Conservation (phyloP, 2,329 filamentous ascomycete genomes). For the Lachnellula willkommii region DNA sequence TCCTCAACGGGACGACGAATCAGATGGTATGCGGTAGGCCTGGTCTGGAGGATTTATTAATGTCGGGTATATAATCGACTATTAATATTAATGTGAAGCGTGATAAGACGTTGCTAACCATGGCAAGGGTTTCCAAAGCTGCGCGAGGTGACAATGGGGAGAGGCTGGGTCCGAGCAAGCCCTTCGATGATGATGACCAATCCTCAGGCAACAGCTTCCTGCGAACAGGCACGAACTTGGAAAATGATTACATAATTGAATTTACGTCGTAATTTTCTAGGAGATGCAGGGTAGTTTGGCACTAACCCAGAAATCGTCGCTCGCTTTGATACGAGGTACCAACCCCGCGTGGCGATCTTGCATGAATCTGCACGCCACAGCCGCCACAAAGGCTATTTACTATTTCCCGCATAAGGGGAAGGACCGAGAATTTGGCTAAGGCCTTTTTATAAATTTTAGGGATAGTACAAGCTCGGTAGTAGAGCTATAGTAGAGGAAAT, state of each 20-base stretch:
- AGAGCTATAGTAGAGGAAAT: background rate
- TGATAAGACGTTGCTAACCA: slow-evolving; percentile 10
- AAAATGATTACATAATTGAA: background rate
- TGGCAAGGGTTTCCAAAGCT: slow-evolving; percentile 7
- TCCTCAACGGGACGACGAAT: slow-evolving; percentile 12
- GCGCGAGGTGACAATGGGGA: slow-evolving; percentile 6
- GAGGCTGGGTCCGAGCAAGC: background rate
- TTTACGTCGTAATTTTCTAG: background rate
- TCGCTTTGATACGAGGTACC: no score
- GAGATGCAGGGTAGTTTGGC: no score
- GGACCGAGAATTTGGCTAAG: background rate
- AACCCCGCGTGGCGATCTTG: no score
- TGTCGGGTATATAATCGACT: slow-evolving; percentile 13
- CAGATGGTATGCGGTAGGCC: slow-evolving; percentile 13
- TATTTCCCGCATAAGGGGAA: background rate
- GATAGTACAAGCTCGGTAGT: background rate
- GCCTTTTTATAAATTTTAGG: background rate
- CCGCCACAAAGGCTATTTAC: background rate
- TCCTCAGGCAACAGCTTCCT: slow-evolving; percentile 5
- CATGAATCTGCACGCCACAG: background rate
- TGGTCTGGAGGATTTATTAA: slow-evolving; percentile 13
- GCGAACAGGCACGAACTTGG: background rate
- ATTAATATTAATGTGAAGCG: slow-evolving; percentile 14
- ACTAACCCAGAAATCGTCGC: no score
- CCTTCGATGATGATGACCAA: slow-evolving; percentile 3